Conservation (phyloP, 257 asterid species). For the Gentiana dahurica region DNA sequence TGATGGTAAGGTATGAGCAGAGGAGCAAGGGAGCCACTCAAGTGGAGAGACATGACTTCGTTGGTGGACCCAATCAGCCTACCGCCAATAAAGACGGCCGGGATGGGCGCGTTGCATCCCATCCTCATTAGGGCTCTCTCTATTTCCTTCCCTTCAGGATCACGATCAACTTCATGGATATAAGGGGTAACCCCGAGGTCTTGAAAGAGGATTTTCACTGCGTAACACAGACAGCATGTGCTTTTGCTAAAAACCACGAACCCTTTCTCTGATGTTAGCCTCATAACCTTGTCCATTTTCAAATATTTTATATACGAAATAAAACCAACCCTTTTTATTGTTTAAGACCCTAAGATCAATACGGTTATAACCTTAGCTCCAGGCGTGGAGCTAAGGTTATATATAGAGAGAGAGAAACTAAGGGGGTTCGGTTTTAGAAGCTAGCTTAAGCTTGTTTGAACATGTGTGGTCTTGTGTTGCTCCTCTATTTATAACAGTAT, state of each 20-base stretch:
- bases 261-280: slow-evolving; percentile 12
- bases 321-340: slow-evolving; percentile 4
- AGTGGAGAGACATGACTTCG: slow-evolving; percentile 29
- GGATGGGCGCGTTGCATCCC: slow-evolving; percentile 22
- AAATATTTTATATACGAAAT: no score
- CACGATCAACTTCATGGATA: slow-evolving; percentile 19
- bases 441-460: slow-evolving; percentile 5
- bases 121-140: slow-evolving; percentile 21
- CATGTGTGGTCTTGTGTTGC: slow-evolving; percentile 6
- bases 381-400: no score
- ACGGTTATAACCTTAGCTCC: no score
- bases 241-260: slow-evolving; percentile 23
- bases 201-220: slow-evolving; percentile 16
- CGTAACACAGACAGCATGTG: slow-evolving; percentile 25
- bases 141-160: slow-evolving; percentile 23
- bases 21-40: slow-evolving; percentile 21
- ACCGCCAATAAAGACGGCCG: slow-evolving; percentile 20
- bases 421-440: neutral
- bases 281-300: slow-evolving; percentile 15
- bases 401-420: neutral
- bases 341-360: neutral
- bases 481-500: slow-evolving; percentile 19
- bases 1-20: slow-evolving; percentile 16
- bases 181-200: slow-evolving; percentile 15
- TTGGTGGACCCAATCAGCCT: slow-evolving; percentile 25